A percentile compares a stretch with the other conserved stretches of the same genome.
Conservation (phyloP, 805 yeast genomes). For the Maudiozyma serrabonitensis region DNA sequence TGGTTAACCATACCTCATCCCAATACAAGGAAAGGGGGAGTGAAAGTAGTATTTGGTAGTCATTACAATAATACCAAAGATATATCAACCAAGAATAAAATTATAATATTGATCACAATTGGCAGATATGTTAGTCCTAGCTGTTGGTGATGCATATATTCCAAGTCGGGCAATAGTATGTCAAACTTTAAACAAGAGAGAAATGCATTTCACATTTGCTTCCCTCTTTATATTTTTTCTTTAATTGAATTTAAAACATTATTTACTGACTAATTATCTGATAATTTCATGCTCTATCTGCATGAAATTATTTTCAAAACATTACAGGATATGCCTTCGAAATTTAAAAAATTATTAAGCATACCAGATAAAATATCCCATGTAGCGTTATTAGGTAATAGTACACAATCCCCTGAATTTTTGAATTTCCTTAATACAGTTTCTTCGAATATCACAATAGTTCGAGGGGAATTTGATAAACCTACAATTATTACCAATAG, state of each 20-base stretch:
- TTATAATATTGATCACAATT: too few relatives aligned
- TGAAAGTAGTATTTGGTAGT: too few relatives aligned
- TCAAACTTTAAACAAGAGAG: slow-evolving; percentile 4
- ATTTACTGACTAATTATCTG: too few relatives aligned
- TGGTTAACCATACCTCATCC: too few relatives aligned
- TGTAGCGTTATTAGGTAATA: slow-evolving; percentile 78
- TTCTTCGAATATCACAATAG: slow-evolving; percentile 64
- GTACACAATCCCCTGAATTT: slow-evolving; percentile 57
- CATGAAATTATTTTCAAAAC: too few relatives aligned
- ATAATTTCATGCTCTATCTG: too few relatives aligned
- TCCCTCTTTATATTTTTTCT: too few relatives aligned
- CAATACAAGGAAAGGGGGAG: too few relatives aligned
- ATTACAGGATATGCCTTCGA: slow-evolving; percentile 36
- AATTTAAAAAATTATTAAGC: slow-evolving; percentile 58
- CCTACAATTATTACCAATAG: slow-evolving; percentile 8
- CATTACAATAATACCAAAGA: too few relatives aligned
- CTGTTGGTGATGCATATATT: slow-evolving; percentile 82
- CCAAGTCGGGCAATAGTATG: slow-evolving; percentile 74
- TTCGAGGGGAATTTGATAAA: slow-evolving; percentile 75
- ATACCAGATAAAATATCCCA: slow-evolving; percentile 81
- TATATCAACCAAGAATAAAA: too few relatives aligned
- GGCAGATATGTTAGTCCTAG: slow-evolving; percentile 52
- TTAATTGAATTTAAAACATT: too few relatives aligned
- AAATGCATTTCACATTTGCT: too few relatives aligned
- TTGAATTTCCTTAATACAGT: slow-evolving; percentile 53